Evolutionary conservation across 1,284 basidiomycete genomes (phyloP), one percentile per base, ranked within the genome.

Genomic region (Xerocomus nothofagi): DNA sequence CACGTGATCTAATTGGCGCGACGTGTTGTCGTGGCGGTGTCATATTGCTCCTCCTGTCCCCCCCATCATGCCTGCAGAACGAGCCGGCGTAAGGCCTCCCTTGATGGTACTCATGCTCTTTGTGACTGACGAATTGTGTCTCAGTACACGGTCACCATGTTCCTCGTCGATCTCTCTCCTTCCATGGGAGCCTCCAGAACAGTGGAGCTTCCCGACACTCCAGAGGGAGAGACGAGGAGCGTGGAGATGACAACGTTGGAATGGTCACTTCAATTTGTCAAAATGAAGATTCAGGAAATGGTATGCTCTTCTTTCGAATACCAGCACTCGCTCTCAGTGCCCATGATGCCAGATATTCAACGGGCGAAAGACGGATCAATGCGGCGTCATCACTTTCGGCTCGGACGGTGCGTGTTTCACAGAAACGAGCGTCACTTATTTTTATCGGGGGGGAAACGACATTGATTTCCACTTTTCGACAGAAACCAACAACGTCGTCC

Each of bases 321-420:
- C 5, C 14, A 21, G n/a, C n/a, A n/a, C n/a, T 14, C 2, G 14
- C 12, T 6, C 40, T 46, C 30, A 6, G 7, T 3, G 9, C 10
- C 11, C 21, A 20, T 17, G 20, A 30, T n/a, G 44, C 17, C 57
- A 94, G 93, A 92, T 97, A 53, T 92, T 86, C 64, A 83, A 88
- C 57, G 89, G 86, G 6, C 76, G 93, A 37, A 97, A 97, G 73
- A 96, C 94, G 10, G 93, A 96, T 61, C 84, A 91, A 60, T 93
- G 92, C 62, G 91, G 89, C 17, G 80, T 98, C 29, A 79, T 96
- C 39, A 71, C 87, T 4, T 94, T 92, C 62, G 93, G 93, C 12
- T 82, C 86, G 7, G 84, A 91, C 66, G 78, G 91, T 88, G 59
- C 66, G 64, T 9, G 3, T 44, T 39, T 9, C 18, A 11, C 6